phyloP scores from a whole-genome alignment of 176 grass and related monocot species.

The Cenchrus americanus region DNA sequence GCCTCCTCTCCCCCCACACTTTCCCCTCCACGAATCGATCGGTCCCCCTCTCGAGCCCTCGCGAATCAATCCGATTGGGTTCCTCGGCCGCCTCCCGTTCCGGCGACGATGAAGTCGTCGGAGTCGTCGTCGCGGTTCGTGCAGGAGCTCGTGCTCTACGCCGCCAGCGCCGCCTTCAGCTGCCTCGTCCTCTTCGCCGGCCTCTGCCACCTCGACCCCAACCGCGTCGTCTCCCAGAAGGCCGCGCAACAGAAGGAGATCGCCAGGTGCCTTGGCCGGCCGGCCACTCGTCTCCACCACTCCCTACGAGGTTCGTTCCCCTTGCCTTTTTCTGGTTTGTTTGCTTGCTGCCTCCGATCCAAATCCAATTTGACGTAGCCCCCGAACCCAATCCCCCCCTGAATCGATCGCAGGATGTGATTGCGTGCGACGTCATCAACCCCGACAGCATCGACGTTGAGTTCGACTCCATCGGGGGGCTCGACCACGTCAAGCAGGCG shows the following conservation, averaged over 20 bases:
- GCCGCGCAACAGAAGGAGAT: slow-evolving; percentile 96
- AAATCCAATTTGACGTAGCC: not conserved
- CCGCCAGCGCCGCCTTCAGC: slow-evolving; percentile 85
- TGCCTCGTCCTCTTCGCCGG: slow-evolving; percentile 98
- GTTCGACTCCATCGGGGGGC: slow-evolving; percentile 83
- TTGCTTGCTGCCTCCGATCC: not conserved
- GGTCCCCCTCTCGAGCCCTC: not conserved
- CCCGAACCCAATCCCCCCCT: not conserved
- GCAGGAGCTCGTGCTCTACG: slow-evolving; percentile 93
- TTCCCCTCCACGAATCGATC: not conserved
- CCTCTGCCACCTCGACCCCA: slow-evolving; percentile 90
- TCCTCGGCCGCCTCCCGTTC: not conserved
- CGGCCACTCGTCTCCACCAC: slow-evolving; percentile 89
- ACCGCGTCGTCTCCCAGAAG: slow-evolving; percentile 86
- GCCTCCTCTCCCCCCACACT: not conserved
- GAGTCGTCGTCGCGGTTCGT: slow-evolving; percentile 73
- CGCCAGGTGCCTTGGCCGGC: slow-evolving; percentile 90
- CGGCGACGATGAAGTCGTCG: slow-evolving; percentile 57
- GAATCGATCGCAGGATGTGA: slow-evolving; percentile 58
- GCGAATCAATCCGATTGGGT: not conserved
- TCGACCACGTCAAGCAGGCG: slow-evolving; percentile 84
- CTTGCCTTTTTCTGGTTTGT: too few species aligned
- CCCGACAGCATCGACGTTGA: slow-evolving; percentile 87
- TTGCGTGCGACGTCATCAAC: slow-evolving; percentile 98
- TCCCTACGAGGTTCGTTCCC: slow-evolving; percentile 71